Evolutionary conservation across 495 filamentous ascomycete species (phyloP).

Genomic region (Usnea hakonensis): DNA sequence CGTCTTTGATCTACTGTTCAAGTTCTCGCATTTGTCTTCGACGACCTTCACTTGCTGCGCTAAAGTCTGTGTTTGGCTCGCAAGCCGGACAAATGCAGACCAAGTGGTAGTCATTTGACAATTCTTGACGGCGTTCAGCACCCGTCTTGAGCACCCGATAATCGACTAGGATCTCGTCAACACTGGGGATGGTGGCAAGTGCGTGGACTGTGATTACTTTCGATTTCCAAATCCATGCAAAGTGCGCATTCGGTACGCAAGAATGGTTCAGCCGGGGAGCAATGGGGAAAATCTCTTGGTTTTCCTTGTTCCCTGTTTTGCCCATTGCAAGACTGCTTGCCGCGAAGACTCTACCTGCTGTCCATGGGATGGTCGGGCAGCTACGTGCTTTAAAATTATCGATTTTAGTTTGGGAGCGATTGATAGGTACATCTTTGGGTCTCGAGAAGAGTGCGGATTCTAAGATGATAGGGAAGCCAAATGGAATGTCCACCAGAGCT

Average conservation of each 20-base stretch:
- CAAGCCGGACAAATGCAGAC: neutral
- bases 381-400: neutral
- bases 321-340: neutral
- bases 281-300: neutral
- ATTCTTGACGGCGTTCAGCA: neutral
- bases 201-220: neutral
- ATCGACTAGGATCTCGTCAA: neutral
- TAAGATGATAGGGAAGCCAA: neutral
- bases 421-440: neutral
- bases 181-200: neutral
- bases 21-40: neutral
- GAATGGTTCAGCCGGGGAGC: neutral
- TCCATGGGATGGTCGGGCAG: neutral
- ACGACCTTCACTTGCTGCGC: neutral
- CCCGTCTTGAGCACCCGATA: neutral
- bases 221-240: neutral
- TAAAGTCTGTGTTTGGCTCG: neutral
- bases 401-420: neutral
- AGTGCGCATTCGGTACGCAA: neutral
- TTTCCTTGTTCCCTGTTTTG: neutral
- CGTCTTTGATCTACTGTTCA: neutral
- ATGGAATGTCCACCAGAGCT: neutral
- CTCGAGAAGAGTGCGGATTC: neutral
- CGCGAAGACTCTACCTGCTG: neutral
- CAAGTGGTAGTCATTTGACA: neutral